phyloP scores from a whole-genome alignment of 2,329 filamentous ascomycete species.

The Rosellinia necatrix region DNA sequence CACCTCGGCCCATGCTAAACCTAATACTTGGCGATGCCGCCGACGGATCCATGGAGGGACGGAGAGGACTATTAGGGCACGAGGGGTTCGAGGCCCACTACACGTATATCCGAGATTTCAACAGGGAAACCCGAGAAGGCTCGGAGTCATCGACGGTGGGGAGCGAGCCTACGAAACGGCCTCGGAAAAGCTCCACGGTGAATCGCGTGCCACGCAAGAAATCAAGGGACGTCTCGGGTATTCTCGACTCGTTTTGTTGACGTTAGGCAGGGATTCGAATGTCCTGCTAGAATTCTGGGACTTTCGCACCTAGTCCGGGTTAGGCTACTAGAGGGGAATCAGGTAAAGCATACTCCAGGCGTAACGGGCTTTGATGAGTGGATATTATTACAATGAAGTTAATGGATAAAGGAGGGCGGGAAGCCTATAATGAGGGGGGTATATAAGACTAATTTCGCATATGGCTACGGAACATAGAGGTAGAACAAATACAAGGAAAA shows the following conservation, averaged over 20 bases:
- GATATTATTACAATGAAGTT: too few species aligned
- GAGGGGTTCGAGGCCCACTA: not conserved
- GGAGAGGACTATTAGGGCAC: not conserved
- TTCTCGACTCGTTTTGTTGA: constrained; percentile 10
- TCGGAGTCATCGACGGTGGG: not conserved
- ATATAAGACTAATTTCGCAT: too few species aligned
- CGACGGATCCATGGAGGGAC: not conserved
- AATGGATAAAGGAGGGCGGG: too few species aligned
- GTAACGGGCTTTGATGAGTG: too few species aligned
- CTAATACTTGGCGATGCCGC: constrained; percentile 19
- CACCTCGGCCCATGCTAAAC: constrained; percentile 28
- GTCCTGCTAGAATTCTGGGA: not conserved
- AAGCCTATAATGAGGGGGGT: too few species aligned
- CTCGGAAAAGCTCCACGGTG: not conserved
- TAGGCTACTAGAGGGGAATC: too few species aligned
- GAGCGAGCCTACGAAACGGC: not conserved
- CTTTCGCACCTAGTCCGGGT: too few species aligned
- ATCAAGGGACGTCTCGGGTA: not conserved
- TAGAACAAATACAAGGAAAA: too few species aligned
- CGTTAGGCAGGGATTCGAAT: not conserved
- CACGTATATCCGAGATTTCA: constrained; percentile 5
- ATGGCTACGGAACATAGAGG: too few species aligned
- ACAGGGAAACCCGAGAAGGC: not conserved
- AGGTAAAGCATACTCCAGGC: too few species aligned
- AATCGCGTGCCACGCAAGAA: constrained; percentile 8